Evolutionary conservation across 805 yeast genomes (phyloP).

Genomic region (Nakazawaea ambrosiae): DNA sequence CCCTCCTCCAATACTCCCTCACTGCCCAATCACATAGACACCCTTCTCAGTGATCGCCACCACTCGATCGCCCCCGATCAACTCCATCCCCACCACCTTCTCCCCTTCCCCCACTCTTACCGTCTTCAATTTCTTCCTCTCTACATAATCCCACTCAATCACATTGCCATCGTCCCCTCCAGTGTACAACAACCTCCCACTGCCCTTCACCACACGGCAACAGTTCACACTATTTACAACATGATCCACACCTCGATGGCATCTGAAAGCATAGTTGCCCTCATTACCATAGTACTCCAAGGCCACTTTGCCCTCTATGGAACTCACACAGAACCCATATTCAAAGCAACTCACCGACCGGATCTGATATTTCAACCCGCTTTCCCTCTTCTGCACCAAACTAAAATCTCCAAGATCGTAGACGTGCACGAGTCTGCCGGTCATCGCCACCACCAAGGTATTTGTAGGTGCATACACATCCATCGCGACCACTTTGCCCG

Average conservation of each 20-base stretch:
- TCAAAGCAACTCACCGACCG: slow-evolving; percentile 45
- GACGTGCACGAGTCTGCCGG: slow-evolving; percentile 45
- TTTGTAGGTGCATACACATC: slow-evolving; percentile 35
- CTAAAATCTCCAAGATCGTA: slow-evolving; percentile 46
- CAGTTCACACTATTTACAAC: slow-evolving; percentile 9
- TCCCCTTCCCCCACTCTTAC: not conserved
- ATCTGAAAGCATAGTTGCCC: slow-evolving; percentile 68
- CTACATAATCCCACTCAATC: not conserved
- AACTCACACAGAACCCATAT: slow-evolving; percentile 57
- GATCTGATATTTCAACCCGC: slow-evolving; percentile 63
- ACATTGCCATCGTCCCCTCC: slow-evolving; percentile 7
- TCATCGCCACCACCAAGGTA: slow-evolving; percentile 46
- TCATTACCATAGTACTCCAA: slow-evolving; percentile 55
- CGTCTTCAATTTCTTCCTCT: not conserved
- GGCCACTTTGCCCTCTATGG: slow-evolving; percentile 79
- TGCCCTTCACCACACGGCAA: not conserved
- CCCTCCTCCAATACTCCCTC: no score
- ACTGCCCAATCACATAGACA: no score
- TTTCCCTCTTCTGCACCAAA: slow-evolving; percentile 39
- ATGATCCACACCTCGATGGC: slow-evolving; percentile 43
- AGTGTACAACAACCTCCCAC: not conserved
- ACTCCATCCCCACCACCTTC: no score
- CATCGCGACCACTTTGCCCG: slow-evolving; percentile 55
- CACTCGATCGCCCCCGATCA: no score
- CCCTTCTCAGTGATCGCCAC: no score